Percentiles rank a stretch among this genome's conserved stretches.
These are phyloP conservation scores for Metschnikowia santaceciliae DNA, from an alignment of 805 yeast species.

Conservation along the genomic window DNA sequence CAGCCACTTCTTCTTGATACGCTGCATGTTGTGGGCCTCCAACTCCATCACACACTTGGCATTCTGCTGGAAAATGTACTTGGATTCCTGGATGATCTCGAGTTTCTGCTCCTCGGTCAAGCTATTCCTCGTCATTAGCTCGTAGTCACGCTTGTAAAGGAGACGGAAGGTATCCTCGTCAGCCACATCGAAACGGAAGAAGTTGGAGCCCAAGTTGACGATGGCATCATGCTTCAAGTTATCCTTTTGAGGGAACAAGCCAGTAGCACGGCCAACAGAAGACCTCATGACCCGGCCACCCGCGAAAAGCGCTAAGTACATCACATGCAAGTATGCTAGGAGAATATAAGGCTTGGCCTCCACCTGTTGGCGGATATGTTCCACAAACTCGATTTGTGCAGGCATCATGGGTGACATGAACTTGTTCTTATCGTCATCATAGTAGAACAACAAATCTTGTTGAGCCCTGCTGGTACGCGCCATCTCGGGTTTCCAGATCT, in stretches of 20 bases:
- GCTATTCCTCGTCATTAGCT: constrained; percentile 67
- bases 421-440: constrained; percentile 51
- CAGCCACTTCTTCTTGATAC: constrained; percentile 51
- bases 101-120: constrained; percentile 67
- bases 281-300: constrained; percentile 77
- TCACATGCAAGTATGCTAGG: constrained; percentile 78
- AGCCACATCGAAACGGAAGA: constrained; percentile 65
- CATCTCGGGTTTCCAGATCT: constrained; percentile 68
- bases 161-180: constrained; percentile 65
- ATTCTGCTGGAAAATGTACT: constrained; percentile 62
- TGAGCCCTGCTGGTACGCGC: constrained; percentile 56
- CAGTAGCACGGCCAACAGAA: constrained; percentile 58
- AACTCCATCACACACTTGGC: constrained; percentile 60
- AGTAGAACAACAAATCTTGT: constrained; percentile 65
- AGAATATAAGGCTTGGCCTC: constrained; percentile 63
- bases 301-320: constrained; percentile 82
- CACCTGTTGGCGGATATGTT: constrained; percentile 55
- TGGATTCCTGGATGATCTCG: constrained; percentile 65
- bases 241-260: constrained; percentile 70
- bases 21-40: constrained; percentile 58
- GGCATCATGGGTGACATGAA: constrained; percentile 55
- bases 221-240: constrained; percentile 65
- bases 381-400: constrained; percentile 56
- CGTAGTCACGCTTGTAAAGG: constrained; percentile 70
- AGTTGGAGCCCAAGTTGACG: constrained; percentile 53